Conservation (phyloP, 306 rosid species). For the Herpetospermum pedunculosum region DNA sequence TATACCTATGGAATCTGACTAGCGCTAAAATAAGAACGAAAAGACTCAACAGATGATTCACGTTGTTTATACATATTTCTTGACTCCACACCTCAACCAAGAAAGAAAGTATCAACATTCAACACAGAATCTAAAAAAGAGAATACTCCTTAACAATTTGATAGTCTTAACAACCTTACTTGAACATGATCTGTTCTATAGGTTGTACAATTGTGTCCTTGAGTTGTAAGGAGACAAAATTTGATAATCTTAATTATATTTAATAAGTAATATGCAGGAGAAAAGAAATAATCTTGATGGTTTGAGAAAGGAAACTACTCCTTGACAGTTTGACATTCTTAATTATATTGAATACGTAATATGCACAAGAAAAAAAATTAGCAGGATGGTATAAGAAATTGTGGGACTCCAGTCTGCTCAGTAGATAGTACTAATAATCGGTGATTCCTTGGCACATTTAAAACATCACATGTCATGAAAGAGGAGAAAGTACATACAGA, state of each 20-base stretch:
- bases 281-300: background rate
- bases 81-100: background rate
- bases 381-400: background rate
- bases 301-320: background rate
- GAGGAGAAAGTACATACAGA: constrained; percentile 32
- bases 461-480: background rate
- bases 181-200: too few relatives aligned
- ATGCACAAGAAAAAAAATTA: background rate
- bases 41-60: background rate
- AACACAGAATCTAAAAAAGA: background rate
- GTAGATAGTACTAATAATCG: background rate
- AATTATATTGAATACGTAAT: background rate
- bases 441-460: background rate
- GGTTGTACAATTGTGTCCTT: too few relatives aligned
- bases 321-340: background rate
- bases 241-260: background rate
- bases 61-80: background rate
- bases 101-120: background rate
- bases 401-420: background rate
- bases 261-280: background rate
- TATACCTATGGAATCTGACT: background rate
- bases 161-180: background rate
- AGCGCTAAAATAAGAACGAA: background rate
- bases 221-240: too few relatives aligned
- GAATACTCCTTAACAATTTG: background rate